Evolutionary conservation across 768 basidiomycete species (phyloP), one percentile per base, ranked within the genome.

Genomic region (Leccinum olivaceopallidum): DNA sequence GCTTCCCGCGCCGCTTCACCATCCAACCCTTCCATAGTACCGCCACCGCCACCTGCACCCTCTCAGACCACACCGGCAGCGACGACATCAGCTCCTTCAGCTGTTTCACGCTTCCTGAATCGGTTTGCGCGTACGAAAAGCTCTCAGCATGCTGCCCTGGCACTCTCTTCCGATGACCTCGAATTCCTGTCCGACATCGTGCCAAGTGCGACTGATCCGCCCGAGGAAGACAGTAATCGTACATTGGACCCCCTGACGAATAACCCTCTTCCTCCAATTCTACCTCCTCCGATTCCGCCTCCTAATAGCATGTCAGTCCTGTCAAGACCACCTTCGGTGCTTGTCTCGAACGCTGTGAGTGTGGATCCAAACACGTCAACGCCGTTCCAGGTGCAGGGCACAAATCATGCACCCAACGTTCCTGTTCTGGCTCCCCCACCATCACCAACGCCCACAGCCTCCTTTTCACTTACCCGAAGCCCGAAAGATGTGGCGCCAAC

Each of bases 81-180:
- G 49, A 47, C 62, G 7, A 13, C 55, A 49, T 68, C 78, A 5
- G 70, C 80, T 14, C 78, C 84, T 30, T 92, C 94, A 0, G 90
- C 85, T 8, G 90, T 95, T 34, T 92, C 92, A 12, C 85, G 94
- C 5, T 95, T 95, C 71, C 79, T 94, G 53, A 85, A 82, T 54
- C 84, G 91, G 53, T 90, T 95, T 72, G 86, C 85, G 8, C 82
- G 85, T 22, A 73, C 74, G 28, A 79, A 75, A 52, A 62, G 69
- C 28, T 59, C 77, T 53, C 74, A 76, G 34, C 78, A 78, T 52
- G 81, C 80, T 55, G 85, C 89, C 32, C 71, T 95, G 36, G 83
- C 91, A 13, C 79, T 95, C 18, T 91, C 91, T 14, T 78, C 83
- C 2, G 86, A 91, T 60, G 94, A 96, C 70, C 79, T 96, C 32